A percentile compares a stretch with the other conserved stretches of the same genome.
phyloP scores from a whole-genome alignment of 768 basidiomycete genomes.

The Auricularia auricula-judae region DNA sequence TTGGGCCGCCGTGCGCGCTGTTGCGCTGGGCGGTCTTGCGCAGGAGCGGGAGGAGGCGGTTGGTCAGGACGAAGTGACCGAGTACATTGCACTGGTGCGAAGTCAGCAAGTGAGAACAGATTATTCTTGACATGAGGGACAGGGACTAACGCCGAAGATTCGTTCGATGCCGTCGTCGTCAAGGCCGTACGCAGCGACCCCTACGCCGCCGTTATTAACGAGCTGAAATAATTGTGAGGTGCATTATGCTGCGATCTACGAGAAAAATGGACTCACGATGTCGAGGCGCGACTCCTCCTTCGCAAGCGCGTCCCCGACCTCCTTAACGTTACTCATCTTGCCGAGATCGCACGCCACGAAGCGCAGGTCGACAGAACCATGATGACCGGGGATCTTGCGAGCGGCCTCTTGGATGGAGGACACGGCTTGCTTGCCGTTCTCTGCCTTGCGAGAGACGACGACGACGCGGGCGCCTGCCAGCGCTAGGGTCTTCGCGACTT shows the following conservation, averaged over 20 bases:
- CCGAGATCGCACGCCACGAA: constrained; percentile 21
- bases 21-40: constrained; percentile 18
- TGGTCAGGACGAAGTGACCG: constrained; percentile 31
- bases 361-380: neutral
- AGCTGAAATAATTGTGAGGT: neutral
- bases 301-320: constrained; percentile 16
- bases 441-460: constrained; percentile 14
- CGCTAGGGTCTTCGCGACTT: constrained; percentile 20
- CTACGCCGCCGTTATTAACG: constrained; percentile 20
- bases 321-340: constrained; percentile 15
- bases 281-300: constrained; percentile 11
- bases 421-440: constrained; percentile 16
- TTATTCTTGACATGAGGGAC: no score
- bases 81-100: constrained; percentile 18
- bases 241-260: neutral
- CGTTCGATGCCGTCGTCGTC: constrained; percentile 16
- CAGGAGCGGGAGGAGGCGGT: constrained; percentile 29
- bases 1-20: constrained; percentile 12
- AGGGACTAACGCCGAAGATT: constrained; percentile 9
- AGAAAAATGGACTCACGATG: neutral
- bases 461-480: constrained; percentile 19
- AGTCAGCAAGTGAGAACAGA: no score
- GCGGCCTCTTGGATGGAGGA: constrained; percentile 10
- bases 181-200: constrained; percentile 18
- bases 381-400: neutral